phyloP scores from a whole-genome alignment of 495 filamentous ascomycete genomes.

The Trichoderma erinaceum region DNA sequence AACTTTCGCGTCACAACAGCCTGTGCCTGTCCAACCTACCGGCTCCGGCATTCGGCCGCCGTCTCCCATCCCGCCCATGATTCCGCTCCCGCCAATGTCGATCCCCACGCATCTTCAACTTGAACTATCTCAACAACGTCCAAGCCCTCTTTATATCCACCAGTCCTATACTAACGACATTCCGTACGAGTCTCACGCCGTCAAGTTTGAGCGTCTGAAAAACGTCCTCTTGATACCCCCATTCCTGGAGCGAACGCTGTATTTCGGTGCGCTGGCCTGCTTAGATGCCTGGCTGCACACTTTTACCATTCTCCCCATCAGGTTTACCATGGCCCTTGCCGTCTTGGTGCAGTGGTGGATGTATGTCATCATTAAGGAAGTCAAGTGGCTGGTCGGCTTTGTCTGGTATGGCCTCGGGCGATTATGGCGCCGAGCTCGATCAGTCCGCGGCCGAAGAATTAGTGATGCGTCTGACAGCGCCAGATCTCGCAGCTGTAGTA shows the following conservation, averaged over 20 bases:
- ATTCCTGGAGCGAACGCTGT: conserved; percentile 76
- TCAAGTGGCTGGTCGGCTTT: conserved; percentile 60
- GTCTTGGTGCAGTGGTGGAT: conserved; percentile 71
- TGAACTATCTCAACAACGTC: conserved; percentile 72
- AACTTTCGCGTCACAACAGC: conserved; percentile 18
- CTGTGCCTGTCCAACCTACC: background rate
- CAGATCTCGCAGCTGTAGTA: conserved; percentile 32
- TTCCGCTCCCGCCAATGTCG: conserved; percentile 79
- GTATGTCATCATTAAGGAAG: conserved; percentile 57
- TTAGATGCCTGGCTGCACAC: conserved; percentile 96
- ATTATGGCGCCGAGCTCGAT: conserved; percentile 54
- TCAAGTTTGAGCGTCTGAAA: conserved; percentile 87
- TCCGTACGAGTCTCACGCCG: conserved; percentile 91
- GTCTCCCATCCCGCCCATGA: conserved; percentile 61
- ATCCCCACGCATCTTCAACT: conserved; percentile 84
- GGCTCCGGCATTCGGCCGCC: conserved; percentile 36
- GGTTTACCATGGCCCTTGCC: conserved; percentile 76
- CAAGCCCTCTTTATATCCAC: conserved; percentile 84
- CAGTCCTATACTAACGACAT: conserved; percentile 64
- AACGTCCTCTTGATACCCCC: conserved; percentile 81
- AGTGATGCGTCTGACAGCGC: conserved; percentile 26
- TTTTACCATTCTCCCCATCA: conserved; percentile 87
- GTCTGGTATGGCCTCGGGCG: conserved; percentile 68
- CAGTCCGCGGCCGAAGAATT: conserved; percentile 42
- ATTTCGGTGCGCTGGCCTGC: conserved; percentile 84